Evolutionary conservation across 805 yeast genomes (phyloP), one percentile per base, ranked within the genome.

Genomic region (Spathaspora gorwiae): DNA sequence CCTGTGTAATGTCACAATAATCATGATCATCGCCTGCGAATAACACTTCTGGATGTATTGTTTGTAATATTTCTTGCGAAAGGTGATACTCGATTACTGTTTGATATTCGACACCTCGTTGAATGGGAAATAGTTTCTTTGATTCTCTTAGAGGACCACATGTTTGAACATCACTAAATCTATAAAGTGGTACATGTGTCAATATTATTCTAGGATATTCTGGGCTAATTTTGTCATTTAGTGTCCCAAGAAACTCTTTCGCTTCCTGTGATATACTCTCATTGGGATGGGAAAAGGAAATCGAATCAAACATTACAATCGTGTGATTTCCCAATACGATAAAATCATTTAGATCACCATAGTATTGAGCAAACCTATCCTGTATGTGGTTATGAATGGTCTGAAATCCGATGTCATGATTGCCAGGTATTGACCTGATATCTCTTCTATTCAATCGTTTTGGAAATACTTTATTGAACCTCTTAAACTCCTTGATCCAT

Each of bases 1-100:
- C 55, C 59, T 90, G 97, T 15, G 67, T 65, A 29, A 84, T 75
- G 52, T 86, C 88, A 62, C 99, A 94, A 54, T 88, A 90, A 62
- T 94, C 99, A 66, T 94, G 99, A 61, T 94, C 99, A 62, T 94
- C 99, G 1, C 99, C 99, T 6, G 95, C 81, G 57, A 90, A 87
- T 4, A 87, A 73, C 9, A 83, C 62, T 12, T 71, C 71, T 0
- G 99, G 99, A 39, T 75, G 65, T 1, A 92, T 61, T 8, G 64
- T 68, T 6, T 71, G 55, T 38, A 94, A 64, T 5, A 94, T 72
- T 15, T 78, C 74, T 35, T 79, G 73, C 0, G 92, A 70, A 5
- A 84, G 56, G 1, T 74, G 76, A 29, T 76, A 68, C 42, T 82
- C 85, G 8, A 94, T 72, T n/a, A 87, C 92, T 0, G 96, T 90